These are phyloP conservation scores for Hymenoscyphus occultus DNA, from an alignment of 2,329 filamentous ascomycete genomes.

Conservation along the genomic window DNA sequence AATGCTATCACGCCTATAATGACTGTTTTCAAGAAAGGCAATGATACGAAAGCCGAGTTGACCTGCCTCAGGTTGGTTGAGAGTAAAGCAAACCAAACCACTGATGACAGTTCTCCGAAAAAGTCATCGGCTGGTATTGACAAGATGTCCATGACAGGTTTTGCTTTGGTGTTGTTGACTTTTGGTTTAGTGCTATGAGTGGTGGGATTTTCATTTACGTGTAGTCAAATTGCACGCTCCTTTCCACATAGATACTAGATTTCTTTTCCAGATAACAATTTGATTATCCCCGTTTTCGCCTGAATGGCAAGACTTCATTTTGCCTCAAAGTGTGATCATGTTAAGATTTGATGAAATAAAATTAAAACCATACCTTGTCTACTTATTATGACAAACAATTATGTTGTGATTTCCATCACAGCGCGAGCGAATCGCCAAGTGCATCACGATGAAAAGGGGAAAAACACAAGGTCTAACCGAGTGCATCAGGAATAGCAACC, in stretches of 20 bases:
- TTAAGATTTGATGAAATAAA: not conserved
- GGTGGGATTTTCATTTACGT: not conserved
- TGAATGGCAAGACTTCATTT: too few relatives aligned
- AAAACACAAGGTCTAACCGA: not conserved
- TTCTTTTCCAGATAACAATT: too few relatives aligned
- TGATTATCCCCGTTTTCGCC: too few relatives aligned
- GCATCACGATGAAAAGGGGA: not conserved
- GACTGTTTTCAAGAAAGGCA: conserved; percentile 5
- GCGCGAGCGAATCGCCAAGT: too few relatives aligned
- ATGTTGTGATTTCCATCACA: too few relatives aligned
- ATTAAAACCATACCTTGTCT: too few relatives aligned
- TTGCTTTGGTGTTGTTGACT: not conserved
- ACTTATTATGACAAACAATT: too few relatives aligned
- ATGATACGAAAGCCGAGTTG: conserved; percentile 7
- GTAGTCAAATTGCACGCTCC: not conserved
- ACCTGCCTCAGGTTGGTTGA: conserved; percentile 6
- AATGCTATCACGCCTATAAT: not conserved
- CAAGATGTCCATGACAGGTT: not conserved
- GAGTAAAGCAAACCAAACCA: conserved; percentile 5
- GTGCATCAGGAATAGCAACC: not conserved
- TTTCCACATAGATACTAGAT: too few relatives aligned
- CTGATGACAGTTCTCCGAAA: not conserved
- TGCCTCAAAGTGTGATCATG: too few relatives aligned
- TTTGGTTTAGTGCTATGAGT: not conserved
- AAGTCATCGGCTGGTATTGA: conserved; percentile 1